These are phyloP conservation scores for Fusarium sp. DNA, from an alignment of 2,329 filamentous ascomycete genomes.

Conservation along the genomic window DNA sequence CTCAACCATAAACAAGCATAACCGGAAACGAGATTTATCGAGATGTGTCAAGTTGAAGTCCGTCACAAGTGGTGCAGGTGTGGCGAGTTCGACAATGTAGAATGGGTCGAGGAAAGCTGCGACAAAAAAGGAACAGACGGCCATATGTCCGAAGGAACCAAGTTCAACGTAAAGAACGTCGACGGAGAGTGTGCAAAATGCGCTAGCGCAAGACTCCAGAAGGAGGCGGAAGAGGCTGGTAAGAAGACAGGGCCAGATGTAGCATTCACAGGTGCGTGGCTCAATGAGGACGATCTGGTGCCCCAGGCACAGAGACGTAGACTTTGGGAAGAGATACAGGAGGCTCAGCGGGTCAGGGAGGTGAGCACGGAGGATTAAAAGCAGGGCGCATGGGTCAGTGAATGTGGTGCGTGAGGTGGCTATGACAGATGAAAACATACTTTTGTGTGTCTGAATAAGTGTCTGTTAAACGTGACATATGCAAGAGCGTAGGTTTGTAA, in stretches of 20 bases:
- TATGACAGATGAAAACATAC: too few species aligned
- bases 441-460: too few species aligned
- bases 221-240: neutral
- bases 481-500: too few species aligned
- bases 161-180: neutral
- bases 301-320: too few species aligned
- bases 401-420: too few species aligned
- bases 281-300: neutral
- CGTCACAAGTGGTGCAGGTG: neutral
- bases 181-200: neutral
- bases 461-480: too few species aligned
- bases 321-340: neutral
- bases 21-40: neutral
- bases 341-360: too few species aligned
- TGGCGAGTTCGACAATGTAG: too few species aligned
- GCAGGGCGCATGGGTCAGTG: too few species aligned
- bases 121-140: neutral
- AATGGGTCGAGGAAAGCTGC: too few species aligned
- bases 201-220: neutral
- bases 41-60: neutral
- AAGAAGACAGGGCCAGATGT: neutral
- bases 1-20: neutral
- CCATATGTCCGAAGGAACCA: neutral
- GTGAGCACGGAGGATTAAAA: too few species aligned
- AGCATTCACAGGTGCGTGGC: neutral